Base-by-base conservation (phyloP, 495 filamentous ascomycete genomes). In the Penicillium silybi region DNA sequence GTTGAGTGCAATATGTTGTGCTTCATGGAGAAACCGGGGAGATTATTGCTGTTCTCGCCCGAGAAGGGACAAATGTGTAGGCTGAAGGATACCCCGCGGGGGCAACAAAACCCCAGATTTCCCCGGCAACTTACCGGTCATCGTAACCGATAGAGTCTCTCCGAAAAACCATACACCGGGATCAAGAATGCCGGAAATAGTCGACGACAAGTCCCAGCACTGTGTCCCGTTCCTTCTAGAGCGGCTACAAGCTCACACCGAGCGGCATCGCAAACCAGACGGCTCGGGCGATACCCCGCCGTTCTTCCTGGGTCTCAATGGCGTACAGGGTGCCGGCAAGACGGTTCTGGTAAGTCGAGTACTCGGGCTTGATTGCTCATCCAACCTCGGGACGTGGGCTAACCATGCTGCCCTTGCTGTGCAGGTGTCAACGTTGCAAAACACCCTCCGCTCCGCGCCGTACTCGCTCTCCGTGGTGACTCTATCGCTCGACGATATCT, bases 401-500 rank as follows among this genome's bases (percentile, higher is more conserved):
- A 32, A n/a, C n/a, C n/a, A 29, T 29, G 26, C 22, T 48, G 20
- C 40, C 48, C 22, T 45, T 16, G 10, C 41, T 27, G 27, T 38
- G 17, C 44, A 84, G 82, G 81, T 92, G 6, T 81, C 82, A 23
- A 78, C 79, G 8, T 80, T 96, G 18, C 73, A 82, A 42, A 59
- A 78, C 17, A 85, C 79, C n/a, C 81, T 96, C 32, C 73, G 76
- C 46, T 74, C 78, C n/a, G 76, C 81, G 20, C 83, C 83, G 1
- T 80, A 89, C 66, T 78, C 75, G 9, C 77, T 96, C 35, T 72
- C 82, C 47, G 89, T 88, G 4, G 74, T 87, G 29, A 88, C 92
- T 7, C 76, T 90, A 60, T 92, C 87, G 61, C 90, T 96, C 48
- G 92, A 97, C 67, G 92, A 97, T 68, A 82, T 97, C 48, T 97